Evolutionary conservation across 257 asterid species (phyloP), one percentile per base, ranked within the genome.

Genomic region (Gentiana macrophylla): DNA sequence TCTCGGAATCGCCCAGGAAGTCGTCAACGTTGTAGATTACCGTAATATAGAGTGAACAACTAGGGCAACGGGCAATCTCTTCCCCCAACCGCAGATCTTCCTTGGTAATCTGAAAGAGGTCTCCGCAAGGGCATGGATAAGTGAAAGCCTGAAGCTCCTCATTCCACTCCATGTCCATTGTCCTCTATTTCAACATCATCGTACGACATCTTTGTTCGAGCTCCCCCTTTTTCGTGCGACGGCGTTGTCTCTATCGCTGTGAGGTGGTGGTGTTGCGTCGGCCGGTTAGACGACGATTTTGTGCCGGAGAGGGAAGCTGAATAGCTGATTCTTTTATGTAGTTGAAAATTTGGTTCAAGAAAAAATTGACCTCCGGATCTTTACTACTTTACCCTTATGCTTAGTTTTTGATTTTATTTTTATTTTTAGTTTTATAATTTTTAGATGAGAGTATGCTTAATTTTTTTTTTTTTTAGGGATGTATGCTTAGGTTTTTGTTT

Each of bases 151-250:
- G 64, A 32, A 90, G 73, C 77, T 79, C 87, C 34, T 90, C 74
- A 71, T 84, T 77, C 98, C 98, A 90, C 77, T 90, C 98, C 98
- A 90, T 90, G 66, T n/a, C n/a, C n/a, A n/a, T n/a, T n/a, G n/a
- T 90, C 96, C 65, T 90, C 98, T 61, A 90, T 90, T 81, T 90
- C 98, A 1, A 90, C 96, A 37, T 90, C 98, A 56, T 90, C 96
- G 73, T 90, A 90, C 76, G 96, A 86, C 96, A 90, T 90, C 80
- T 71, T 59, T 57, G 72, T 59, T 57, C 35, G 8, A 32, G 56
- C 10, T 52, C 24, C 9, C 55, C 32, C 35, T 2, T 4, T 51
- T 1, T 51, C 32, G 3, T 6, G 12, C 10, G n/a, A 8, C 11
- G 11, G 10, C 35, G 12, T 43, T 34, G 36, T 13, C 35, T 38